Evolutionary conservation across 2,329 filamentous ascomycete species (phyloP).

Genomic region (Ceratocystis ficicola): DNA sequence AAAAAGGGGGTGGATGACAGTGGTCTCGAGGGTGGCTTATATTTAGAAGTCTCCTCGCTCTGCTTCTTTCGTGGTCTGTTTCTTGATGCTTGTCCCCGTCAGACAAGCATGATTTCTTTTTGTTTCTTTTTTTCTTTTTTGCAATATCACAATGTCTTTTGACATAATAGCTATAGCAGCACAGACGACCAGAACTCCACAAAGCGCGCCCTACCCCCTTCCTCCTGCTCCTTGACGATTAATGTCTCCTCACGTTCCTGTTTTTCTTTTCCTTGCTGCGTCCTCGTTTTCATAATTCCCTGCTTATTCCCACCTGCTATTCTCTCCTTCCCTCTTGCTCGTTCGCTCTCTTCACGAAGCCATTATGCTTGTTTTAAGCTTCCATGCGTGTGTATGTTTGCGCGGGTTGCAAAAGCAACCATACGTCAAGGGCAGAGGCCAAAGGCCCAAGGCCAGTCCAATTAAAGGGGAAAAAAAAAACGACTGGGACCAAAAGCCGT

Average conservation of each 20-base stretch:
- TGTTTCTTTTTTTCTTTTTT: neutral
- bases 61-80: neutral
- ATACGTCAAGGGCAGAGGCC: neutral
- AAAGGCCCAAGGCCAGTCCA: too few species aligned
- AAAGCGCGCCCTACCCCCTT: neutral
- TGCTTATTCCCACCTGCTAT: neutral
- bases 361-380: constrained; percentile 4
- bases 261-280: neutral
- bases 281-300: neutral
- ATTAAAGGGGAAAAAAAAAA: too few species aligned
- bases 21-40: neutral
- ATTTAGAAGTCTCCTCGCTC: neutral
- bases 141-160: neutral
- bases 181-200: neutral
- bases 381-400: neutral
- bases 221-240: neutral
- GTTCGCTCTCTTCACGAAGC: neutral
- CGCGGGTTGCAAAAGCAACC: neutral
- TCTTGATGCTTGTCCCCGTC: neutral
- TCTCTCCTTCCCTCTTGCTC: neutral
- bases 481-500: too few species aligned
- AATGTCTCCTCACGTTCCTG: neutral
- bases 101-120: neutral
- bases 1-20: neutral
- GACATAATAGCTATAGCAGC: constrained; percentile 1